Conservation (phyloP, 768 basidiomycete species). For the Calocera cornea region DNA sequence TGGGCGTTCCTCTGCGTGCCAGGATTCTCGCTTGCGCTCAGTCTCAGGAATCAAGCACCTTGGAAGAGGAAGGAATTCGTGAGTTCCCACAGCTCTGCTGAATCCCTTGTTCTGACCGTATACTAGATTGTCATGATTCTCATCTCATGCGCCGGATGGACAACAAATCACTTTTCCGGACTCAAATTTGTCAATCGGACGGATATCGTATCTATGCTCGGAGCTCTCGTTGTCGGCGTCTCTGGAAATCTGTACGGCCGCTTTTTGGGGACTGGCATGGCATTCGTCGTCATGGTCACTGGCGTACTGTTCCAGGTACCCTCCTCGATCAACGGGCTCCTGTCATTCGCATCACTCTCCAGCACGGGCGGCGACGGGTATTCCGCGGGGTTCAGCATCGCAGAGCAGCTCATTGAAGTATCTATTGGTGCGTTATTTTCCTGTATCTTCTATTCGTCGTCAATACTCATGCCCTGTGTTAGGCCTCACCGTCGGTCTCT, state of each 20-base stretch:
- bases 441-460: neutral
- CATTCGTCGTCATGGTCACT: conserved; percentile 75
- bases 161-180: conserved; percentile 57
- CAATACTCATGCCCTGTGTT: neutral
- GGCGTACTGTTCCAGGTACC: conserved; percentile 79
- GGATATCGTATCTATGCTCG: conserved; percentile 68
- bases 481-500: conserved; percentile 61
- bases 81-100: conserved; percentile 15
- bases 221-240: conserved; percentile 69
- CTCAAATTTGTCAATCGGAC: conserved; percentile 48
- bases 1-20: conserved; percentile 72
- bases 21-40: conserved; percentile 50
- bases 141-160: conserved; percentile 61
- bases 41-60: conserved; percentile 50
- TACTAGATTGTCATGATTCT: conserved; percentile 37
- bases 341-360: conserved; percentile 45
- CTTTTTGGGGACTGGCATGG: conserved; percentile 49
- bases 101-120: neutral
- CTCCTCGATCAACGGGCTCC: conserved; percentile 60
- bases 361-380: conserved; percentile 33
- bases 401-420: conserved; percentile 61
- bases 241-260: conserved; percentile 66
- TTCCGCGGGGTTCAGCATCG: conserved; percentile 57
- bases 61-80: conserved; percentile 45
- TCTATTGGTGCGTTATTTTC: conserved; percentile 36